Percentiles rank a stretch among this genome's conserved stretches.
These are phyloP conservation scores for Botrytis hyacinthi DNA, from an alignment of 2,329 filamentous ascomycete genomes.

Conservation along the genomic window DNA sequence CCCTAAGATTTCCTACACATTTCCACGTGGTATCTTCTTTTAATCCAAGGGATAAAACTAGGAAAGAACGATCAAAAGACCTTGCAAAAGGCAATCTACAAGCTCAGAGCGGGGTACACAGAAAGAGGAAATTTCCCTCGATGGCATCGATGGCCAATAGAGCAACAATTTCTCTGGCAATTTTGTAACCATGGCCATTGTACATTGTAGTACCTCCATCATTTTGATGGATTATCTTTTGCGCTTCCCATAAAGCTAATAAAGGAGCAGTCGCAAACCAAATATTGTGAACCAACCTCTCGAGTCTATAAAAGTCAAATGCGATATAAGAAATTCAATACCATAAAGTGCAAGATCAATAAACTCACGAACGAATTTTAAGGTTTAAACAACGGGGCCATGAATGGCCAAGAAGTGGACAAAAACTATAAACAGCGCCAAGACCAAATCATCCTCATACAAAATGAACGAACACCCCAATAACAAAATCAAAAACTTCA, in stretches of 20 bases:
- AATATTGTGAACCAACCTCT: not conserved
- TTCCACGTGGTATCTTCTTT: not conserved
- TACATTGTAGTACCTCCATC: not conserved
- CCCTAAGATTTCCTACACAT: not conserved
- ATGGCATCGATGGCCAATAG: not conserved
- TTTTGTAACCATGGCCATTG: not conserved
- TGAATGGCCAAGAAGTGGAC: not conserved
- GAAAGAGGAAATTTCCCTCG: accelerated
- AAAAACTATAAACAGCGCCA: not conserved
- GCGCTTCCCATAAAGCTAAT: not conserved
- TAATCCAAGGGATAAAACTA: not conserved
- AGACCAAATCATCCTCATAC: not conserved
- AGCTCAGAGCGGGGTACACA: not conserved
- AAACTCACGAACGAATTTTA: not conserved
- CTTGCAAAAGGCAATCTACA: not conserved
- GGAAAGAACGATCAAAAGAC: not conserved
- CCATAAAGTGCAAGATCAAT: no score
- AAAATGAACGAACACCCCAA: not conserved
- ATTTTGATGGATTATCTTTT: not conserved
- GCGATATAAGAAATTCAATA: not conserved
- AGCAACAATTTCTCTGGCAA: not conserved
- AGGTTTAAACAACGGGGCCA: not conserved
- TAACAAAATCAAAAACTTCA: not conserved
- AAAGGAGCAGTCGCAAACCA: not conserved
- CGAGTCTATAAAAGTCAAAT: not conserved